A percentile compares a stretch with the other conserved stretches of the same genome.
phyloP scores from a whole-genome alignment of 495 filamentous ascomycete species.

The Aspergillus coremiiformis region DNA sequence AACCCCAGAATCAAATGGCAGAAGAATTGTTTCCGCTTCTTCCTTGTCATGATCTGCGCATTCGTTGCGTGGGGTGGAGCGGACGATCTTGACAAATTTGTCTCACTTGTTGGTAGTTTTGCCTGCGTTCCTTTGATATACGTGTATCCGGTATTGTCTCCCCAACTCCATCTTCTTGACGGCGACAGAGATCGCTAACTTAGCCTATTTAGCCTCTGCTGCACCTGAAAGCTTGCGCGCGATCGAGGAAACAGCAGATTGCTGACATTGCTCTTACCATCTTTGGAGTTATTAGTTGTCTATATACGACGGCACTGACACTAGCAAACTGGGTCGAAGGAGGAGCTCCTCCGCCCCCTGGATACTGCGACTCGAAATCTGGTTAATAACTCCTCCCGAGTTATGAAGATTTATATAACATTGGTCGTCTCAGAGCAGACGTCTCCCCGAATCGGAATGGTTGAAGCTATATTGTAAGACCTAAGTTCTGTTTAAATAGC shows the following conservation, averaged over 20 bases:
- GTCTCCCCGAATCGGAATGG: conserved; percentile 8
- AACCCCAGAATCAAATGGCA: conserved; percentile 97
- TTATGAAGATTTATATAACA: conserved; percentile 1
- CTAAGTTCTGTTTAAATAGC: background rate
- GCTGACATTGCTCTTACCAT: conserved; percentile 67
- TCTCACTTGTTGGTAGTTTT: conserved; percentile 91
- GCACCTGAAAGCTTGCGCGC: conserved; percentile 74
- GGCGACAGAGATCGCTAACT: conserved; percentile 3
- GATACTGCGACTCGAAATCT: conserved; percentile 50
- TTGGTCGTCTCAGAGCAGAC: background rate
- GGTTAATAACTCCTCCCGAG: background rate
- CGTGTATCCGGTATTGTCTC: conserved; percentile 83
- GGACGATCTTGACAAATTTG: conserved; percentile 93
- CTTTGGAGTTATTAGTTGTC: conserved; percentile 79
- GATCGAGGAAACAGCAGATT: conserved; percentile 50
- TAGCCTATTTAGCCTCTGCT: conserved; percentile 63
- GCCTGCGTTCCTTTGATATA: conserved; percentile 96
- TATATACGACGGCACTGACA: conserved; percentile 82
- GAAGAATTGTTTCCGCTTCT: conserved; percentile 94
- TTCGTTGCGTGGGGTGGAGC: conserved; percentile 86
- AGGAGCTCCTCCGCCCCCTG: conserved; percentile 34
- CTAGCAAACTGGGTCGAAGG: conserved; percentile 71
- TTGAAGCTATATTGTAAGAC: conserved; percentile 8
- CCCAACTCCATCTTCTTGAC: background rate
- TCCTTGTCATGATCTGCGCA: conserved; percentile 78